These are phyloP conservation scores for Clonostachys chloroleuca DNA, from an alignment of 2,329 filamentous ascomycete species.

Conservation along the genomic window DNA sequence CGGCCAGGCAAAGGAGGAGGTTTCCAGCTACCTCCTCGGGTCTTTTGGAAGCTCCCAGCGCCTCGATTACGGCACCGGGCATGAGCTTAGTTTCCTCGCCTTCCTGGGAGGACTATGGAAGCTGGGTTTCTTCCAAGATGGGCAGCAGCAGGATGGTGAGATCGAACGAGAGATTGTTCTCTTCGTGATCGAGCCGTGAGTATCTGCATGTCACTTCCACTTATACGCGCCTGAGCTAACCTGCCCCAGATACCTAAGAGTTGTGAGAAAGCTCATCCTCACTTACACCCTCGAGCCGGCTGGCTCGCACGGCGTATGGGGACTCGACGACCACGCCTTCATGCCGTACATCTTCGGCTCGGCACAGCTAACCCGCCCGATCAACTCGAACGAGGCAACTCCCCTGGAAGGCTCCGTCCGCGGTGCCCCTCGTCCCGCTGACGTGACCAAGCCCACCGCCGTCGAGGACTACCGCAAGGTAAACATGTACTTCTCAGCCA, in stretches of 20 bases:
- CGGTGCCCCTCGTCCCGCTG: conserved; percentile 65
- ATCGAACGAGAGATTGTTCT: conserved; percentile 78
- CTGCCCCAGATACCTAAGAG: conserved; percentile 62
- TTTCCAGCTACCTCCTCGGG: conserved; percentile 76
- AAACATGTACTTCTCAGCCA: conserved; percentile 91
- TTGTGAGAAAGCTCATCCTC: conserved; percentile 78
- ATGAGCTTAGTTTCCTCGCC: conserved; percentile 91
- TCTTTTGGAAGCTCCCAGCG: conserved; percentile 84
- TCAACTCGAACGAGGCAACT: conserved; percentile 52
- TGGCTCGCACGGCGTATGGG: conserved; percentile 96
- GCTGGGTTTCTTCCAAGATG: conserved; percentile 69
- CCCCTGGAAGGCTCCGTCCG: conserved; percentile 75
- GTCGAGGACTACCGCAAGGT: conserved; percentile 61
- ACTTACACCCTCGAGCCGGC: conserved; percentile 94
- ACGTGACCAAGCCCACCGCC: conserved; percentile 59
- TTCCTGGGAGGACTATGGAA: conserved; percentile 93
- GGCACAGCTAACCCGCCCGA: conserved; percentile 78
- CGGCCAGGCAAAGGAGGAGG: conserved; percentile 57
- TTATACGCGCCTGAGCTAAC: conserved; percentile 4
- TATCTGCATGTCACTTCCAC: conserved; percentile 12
- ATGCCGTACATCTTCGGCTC: conserved; percentile 93
- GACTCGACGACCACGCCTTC: conserved; percentile 95
- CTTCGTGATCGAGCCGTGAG: conserved; percentile 77
- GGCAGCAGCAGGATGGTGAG: conserved; percentile 39
- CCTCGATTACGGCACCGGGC: conserved; percentile 92